phyloP scores from a whole-genome alignment of 2,329 filamentous ascomycete genomes.

The Colletotrichum sojae region DNA sequence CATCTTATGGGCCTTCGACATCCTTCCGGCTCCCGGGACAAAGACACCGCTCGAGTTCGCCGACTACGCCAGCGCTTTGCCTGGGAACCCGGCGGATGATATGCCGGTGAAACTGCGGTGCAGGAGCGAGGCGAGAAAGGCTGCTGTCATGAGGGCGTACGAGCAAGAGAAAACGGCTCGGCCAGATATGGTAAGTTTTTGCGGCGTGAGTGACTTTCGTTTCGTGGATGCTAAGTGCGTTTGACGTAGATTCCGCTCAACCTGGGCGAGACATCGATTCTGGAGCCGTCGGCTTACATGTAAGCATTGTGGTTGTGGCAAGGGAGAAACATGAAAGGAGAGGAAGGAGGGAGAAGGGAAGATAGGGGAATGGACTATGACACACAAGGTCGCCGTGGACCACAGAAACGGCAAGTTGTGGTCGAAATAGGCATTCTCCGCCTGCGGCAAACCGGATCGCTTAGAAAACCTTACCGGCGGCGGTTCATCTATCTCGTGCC shows the following conservation, averaged over 20 bases:
- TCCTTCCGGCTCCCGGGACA: neutral
- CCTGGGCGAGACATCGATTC: neutral
- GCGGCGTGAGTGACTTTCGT: neutral
- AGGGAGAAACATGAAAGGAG: too few relatives aligned
- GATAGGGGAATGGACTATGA: too few relatives aligned
- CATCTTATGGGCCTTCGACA: neutral
- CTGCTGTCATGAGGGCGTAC: neutral
- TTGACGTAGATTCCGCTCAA: conserved; percentile 2
- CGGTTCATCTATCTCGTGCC: neutral
- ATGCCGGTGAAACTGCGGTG: conserved; percentile 1
- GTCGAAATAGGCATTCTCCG: conserved; percentile 18
- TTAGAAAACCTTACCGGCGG: neutral
- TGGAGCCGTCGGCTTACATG: neutral
- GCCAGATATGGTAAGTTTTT: neutral
- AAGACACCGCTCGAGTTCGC: conserved; percentile 2
- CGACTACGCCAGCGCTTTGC: conserved; percentile 11
- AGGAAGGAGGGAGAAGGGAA: too few relatives aligned
- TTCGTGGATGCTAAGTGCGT: too few relatives aligned
- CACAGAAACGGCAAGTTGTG: neutral
- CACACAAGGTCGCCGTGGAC: neutral
- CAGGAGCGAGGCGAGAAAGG: neutral
- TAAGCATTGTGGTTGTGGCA: neutral
- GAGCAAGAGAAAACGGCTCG: neutral
- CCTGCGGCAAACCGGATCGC: conserved; percentile 5
- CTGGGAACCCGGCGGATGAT: conserved; percentile 7